Conservation (phyloP, 805 yeast species). For the Lipomyces mesembrius region DNA sequence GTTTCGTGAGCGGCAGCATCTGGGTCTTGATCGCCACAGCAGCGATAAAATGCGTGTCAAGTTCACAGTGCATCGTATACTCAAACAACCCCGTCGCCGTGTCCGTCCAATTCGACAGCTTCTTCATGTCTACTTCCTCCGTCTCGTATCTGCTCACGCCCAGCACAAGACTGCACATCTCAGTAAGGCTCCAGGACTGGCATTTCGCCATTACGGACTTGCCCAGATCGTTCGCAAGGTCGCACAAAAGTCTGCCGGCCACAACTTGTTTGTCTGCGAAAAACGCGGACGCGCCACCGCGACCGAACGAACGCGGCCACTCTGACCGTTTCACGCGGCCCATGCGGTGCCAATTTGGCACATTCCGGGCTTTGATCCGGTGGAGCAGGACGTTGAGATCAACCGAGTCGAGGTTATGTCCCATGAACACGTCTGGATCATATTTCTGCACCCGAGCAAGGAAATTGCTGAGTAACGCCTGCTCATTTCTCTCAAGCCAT, state of each 20-base stretch:
- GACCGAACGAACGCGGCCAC: slow-evolving; percentile 78
- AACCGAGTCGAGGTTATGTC: slow-evolving; percentile 81
- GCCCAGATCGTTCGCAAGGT: slow-evolving; percentile 92
- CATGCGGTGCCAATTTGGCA: slow-evolving; percentile 76
- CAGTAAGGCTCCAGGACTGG: slow-evolving; percentile 91
- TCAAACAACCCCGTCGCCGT: slow-evolving; percentile 70
- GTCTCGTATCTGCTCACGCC: slow-evolving; percentile 70
- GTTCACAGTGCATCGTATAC: slow-evolving; percentile 70
- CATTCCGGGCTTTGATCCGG: slow-evolving; percentile 73
- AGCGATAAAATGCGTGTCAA: slow-evolving; percentile 70
- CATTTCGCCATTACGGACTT: slow-evolving; percentile 89
- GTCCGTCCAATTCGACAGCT: slow-evolving; percentile 54
- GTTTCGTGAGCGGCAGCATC: slow-evolving; percentile 85
- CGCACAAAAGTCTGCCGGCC: slow-evolving; percentile 88
- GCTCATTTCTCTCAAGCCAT: slow-evolving; percentile 72
- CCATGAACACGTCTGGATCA: slow-evolving; percentile 93
- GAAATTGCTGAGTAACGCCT: slow-evolving; percentile 71
- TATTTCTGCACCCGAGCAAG: slow-evolving; percentile 68
- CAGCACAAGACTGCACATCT: slow-evolving; percentile 85
- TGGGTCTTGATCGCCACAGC: slow-evolving; percentile 82
- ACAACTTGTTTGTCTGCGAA: slow-evolving; percentile 68
- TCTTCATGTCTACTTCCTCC: slow-evolving; percentile 65
- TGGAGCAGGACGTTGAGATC: slow-evolving; percentile 80
- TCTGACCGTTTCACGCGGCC: slow-evolving; percentile 74
- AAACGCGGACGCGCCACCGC: slow-evolving; percentile 47